Percentiles rank a stretch among this genome's conserved stretches.
Evolutionary conservation across 352 stramenopile genomes (phyloP).

Genomic region (Pythium aquatile): DNA sequence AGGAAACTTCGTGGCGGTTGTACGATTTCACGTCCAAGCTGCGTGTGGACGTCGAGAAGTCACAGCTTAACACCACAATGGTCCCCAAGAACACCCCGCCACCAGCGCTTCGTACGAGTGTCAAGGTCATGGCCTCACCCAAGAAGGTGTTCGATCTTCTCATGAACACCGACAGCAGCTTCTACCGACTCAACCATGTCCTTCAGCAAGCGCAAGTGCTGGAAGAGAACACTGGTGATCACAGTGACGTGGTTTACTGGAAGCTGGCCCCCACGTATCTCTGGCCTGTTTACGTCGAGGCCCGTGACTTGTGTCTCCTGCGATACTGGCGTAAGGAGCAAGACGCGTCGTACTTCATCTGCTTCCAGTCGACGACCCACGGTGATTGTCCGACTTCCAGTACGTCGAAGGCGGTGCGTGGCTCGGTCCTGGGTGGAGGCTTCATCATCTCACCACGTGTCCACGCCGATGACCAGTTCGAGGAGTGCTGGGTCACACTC

Average conservation of each 20-base stretch:
- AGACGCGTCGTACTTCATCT: slow-evolving; percentile 81
- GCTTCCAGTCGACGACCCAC: slow-evolving; percentile 83
- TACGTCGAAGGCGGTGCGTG: slow-evolving; percentile 40
- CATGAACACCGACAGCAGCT: slow-evolving; percentile 64
- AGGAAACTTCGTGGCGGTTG: slow-evolving; percentile 70
- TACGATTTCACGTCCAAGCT: slow-evolving; percentile 77
- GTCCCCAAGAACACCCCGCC: slow-evolving; percentile 32
- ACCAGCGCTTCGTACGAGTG: slow-evolving; percentile 65
- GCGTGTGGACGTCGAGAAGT: slow-evolving; percentile 65
- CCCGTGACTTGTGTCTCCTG: slow-evolving; percentile 73
- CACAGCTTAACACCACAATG: slow-evolving; percentile 38
- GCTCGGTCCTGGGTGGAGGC: slow-evolving; percentile 64
- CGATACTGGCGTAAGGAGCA: slow-evolving; percentile 84
- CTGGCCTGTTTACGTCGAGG: slow-evolving; percentile 65
- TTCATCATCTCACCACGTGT: slow-evolving; percentile 59
- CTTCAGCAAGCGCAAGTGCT: slow-evolving; percentile 61
- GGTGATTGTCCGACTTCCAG: slow-evolving; percentile 36
- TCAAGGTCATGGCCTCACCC: slow-evolving; percentile 65
- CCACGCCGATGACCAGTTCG: slow-evolving; percentile 56
- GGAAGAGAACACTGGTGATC: slow-evolving; percentile 60
- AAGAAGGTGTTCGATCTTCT: slow-evolving; percentile 78
- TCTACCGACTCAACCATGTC: slow-evolving; percentile 78
- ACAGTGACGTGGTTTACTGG: slow-evolving; percentile 83
- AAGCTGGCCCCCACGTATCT: slow-evolving; percentile 63
- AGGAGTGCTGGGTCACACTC: slow-evolving; percentile 79